phyloP scores from a whole-genome alignment of 768 basidiomycete species.

The Agrocybe chaxingu region DNA sequence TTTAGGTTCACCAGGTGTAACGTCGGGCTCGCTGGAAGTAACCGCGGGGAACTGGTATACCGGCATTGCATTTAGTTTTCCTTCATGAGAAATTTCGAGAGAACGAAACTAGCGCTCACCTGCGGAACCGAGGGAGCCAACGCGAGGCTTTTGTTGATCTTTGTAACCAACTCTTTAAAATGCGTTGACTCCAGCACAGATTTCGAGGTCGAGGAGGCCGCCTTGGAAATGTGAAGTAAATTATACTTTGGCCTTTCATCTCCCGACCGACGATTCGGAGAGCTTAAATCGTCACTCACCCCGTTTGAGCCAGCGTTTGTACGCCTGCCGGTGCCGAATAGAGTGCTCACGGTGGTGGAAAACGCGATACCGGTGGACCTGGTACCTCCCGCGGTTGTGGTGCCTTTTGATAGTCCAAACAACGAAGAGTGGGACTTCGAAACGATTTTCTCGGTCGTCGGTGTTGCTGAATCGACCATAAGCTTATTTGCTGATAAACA shows the following conservation, averaged over 20 bases:
- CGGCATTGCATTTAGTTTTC: background rate
- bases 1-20: background rate
- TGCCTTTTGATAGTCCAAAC: slow-evolving; percentile 21
- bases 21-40: slow-evolving; percentile 5
- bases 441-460: slow-evolving; percentile 4
- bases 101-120: slow-evolving; percentile 21
- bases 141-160: slow-evolving; percentile 64
- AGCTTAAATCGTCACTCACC: background rate
- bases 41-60: slow-evolving; percentile 3
- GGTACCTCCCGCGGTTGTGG: slow-evolving; percentile 3
- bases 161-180: slow-evolving; percentile 56
- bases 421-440: slow-evolving; percentile 24
- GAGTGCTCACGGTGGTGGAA: slow-evolving; percentile 35
- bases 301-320: background rate
- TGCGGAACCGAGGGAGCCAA: slow-evolving; percentile 53
- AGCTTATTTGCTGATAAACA: too few species aligned
- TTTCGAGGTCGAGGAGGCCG: slow-evolving; percentile 1
- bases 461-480: background rate
- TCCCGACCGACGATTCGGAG: background rate
- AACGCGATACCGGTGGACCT: slow-evolving; percentile 19
- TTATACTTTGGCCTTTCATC: background rate
- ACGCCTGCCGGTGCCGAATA: slow-evolving; percentile 37
- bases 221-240: slow-evolving; percentile 3
- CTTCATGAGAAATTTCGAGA: background rate
- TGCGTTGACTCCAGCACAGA: slow-evolving; percentile 10